These are phyloP conservation scores for Penicillium desertorum DNA, from an alignment of 495 filamentous ascomycete genomes.

Conservation along the genomic window DNA sequence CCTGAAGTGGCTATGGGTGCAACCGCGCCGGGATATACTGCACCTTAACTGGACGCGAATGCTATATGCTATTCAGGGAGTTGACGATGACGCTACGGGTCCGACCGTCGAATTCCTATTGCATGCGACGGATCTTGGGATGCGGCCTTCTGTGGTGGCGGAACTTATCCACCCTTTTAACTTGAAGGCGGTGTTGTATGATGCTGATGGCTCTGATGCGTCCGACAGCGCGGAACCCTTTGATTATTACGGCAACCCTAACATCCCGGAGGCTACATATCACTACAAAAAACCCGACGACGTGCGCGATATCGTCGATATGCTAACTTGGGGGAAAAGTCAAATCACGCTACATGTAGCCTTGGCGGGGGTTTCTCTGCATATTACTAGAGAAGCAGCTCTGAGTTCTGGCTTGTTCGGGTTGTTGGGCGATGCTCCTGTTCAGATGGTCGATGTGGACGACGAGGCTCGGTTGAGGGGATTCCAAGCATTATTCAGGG, in stretches of 20 bases:
- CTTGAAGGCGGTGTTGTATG: neutral
- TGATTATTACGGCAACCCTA: too few relatives aligned
- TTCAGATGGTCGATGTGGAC: conserved; percentile 5
- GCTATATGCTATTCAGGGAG: too few relatives aligned
- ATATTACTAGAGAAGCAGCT: conserved; percentile 2
- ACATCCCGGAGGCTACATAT: too few relatives aligned
- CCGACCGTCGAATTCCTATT: too few relatives aligned
- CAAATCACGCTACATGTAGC: neutral
- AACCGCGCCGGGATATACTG: neutral
- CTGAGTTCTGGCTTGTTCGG: conserved; percentile 1
- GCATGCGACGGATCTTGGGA: neutral
- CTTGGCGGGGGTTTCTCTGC: neutral
- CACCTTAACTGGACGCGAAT: conserved; percentile 2
- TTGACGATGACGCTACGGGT: too few relatives aligned
- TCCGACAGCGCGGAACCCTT: too few relatives aligned
- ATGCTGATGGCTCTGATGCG: neutral
- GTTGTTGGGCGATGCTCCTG: neutral
- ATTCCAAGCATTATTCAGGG: neutral
- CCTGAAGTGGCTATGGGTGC: neutral
- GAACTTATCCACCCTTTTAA: neutral
- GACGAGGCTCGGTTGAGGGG: conserved; percentile 1
- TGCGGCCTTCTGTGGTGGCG: neutral
- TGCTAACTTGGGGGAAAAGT: too few relatives aligned
- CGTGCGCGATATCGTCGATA: too few relatives aligned
- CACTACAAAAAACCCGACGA: too few relatives aligned